Evolutionary conservation across 192 early-diverging fungal species (phyloP), one percentile per base, ranked within the genome.

Genomic region (Funneliformis mosseae): DNA sequence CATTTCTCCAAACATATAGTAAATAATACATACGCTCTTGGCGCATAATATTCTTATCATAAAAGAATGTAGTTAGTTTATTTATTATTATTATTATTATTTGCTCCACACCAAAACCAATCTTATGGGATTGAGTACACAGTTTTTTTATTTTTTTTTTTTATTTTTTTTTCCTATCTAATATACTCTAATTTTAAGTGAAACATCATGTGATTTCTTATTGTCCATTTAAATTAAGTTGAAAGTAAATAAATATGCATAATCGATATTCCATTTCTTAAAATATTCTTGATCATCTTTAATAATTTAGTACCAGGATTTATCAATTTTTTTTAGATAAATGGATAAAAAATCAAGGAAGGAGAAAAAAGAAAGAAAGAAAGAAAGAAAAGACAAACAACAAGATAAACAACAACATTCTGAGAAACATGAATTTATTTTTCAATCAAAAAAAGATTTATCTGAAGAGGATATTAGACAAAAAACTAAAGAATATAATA

Each of bases 401-500:
- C 66, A 68, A 18, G n/a, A 68, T 33, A 25, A n/a, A n/a, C n/a
- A 33, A 33, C 33, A 7, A 25, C 6, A 21, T 68, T 12, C 66
- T 9, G 67, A 33, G 27, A 33, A 2, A 28, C 27, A 7, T 18
- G 67, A 69, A 28, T 27, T 38, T 68, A 68, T 10, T 68, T 23
- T 38, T 8, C 39, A 69, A 6, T 9, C 67, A 33, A 69, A 69
- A 27, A 16, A 69, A 14, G 67, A 69, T 14, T 39, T 39, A 27
- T 39, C 27, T 14, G 74, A 76, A 16, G 59, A 76, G 14, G n/a
- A 60, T 27, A 33, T 76, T 23, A 23, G 74, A 25, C 74, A 76
- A 59, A 76, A 76, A 39, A 76, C 12, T 18, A 76, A 76, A 59
- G 50, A 76, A 18, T 59, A 45, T 59, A 61, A 27, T 50, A 9